Evolutionary conservation across 2,329 filamentous ascomycete genomes (phyloP), one percentile per base, ranked within the genome.

Genomic region (Xylaria sp.): DNA sequence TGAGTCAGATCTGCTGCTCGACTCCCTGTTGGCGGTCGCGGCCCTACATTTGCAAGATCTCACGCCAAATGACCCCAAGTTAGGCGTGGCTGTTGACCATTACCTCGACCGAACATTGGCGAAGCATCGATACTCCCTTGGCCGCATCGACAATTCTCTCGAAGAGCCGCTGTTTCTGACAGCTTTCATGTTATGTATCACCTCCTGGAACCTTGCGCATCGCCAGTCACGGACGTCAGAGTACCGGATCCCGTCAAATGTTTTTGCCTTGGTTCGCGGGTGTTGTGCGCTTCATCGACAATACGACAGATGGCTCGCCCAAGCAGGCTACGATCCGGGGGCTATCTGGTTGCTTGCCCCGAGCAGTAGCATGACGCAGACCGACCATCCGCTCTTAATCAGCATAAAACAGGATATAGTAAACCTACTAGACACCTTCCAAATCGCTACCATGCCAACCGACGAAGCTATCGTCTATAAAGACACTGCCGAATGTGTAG

Each of bases 31-130:
- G n/a, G 54, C 66, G 22, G 39, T 68, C 15, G 63, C 66, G 9
- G 66, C 66, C 50, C 15, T 66, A 4, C 66, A 68, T 33, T 49
- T 65, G 61, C 56, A 67, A 29, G 65, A 68, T 44, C 66, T 68
- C 33, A 47, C 59, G 33, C 66, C 66, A 1, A 49, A 63, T 10
- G 66, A 57, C 47, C 58, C 58, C 2, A 60, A 60, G 36, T 44
- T 68, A 5, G 58, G 39, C 1, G 29, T 68, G 13, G 63, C 63
- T 5, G 50, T 57, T 0, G 65, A 61, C 31, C 61, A 65, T 20
- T 67, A 67, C 15, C 65, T 67, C 27, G 65, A 65, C 53, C 61
- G 61, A 22, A 65, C 65, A 1, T 51, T 67, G 11, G 39, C 62
- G 4, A 67, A 67, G 56, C 65, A 67, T 29, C 65, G 65, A 20